A percentile compares a stretch with the other conserved stretches of the same genome.
These are phyloP conservation scores for Colletotrichum zoysiae DNA, from an alignment of 2,329 filamentous ascomycete genomes.

Conservation along the genomic window DNA sequence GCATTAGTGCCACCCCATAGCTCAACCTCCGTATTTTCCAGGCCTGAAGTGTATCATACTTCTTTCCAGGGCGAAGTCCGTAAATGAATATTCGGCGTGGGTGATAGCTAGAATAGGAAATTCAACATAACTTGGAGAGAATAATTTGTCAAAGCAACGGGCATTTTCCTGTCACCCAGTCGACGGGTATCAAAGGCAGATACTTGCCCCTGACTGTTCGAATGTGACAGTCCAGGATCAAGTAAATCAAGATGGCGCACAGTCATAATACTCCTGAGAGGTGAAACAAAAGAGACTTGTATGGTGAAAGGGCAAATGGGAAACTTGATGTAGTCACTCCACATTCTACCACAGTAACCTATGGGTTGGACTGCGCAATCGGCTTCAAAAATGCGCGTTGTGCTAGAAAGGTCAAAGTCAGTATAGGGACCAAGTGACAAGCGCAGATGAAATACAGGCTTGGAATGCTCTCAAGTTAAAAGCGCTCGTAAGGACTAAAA, in stretches of 20 bases:
- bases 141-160: background rate
- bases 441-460: background rate
- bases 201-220: constrained; percentile 45
- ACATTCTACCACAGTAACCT: constrained; percentile 45
- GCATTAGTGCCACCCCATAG: background rate
- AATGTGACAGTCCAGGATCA: constrained; percentile 51
- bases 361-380: constrained; percentile 40
- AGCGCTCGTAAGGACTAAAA: background rate
- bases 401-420: background rate
- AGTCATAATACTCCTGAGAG: constrained; percentile 32
- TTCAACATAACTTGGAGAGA: background rate
- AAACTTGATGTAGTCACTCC: constrained; percentile 36
- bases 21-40: background rate
- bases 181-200: constrained; percentile 42
- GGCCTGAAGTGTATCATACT: background rate
- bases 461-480: background rate
- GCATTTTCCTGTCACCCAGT: constrained; percentile 52
- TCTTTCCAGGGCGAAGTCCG: background rate
- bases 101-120: background rate
- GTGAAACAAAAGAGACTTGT: constrained; percentile 46
- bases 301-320: constrained; percentile 44
- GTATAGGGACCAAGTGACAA: background rate
- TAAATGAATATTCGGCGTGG: background rate
- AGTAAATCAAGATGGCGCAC: constrained; percentile 43
- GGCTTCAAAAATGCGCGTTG: background rate